A percentile compares a stretch with the other conserved stretches of the same genome.
Conservation (phyloP, 139 green algal genomes). For the Micractinium sp. region DNA sequence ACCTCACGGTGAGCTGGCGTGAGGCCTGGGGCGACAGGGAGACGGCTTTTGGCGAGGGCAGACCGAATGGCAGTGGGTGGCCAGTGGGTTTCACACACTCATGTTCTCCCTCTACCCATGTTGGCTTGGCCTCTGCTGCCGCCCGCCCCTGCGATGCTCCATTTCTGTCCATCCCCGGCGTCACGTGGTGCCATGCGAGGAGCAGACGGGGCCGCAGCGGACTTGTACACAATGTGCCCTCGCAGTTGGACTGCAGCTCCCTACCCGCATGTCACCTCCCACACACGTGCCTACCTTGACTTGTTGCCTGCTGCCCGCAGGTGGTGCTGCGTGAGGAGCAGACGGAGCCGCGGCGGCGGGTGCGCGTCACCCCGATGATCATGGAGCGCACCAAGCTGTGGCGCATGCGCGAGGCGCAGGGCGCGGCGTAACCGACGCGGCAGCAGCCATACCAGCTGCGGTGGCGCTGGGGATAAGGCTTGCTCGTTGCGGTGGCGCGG, state of each 20-base stretch:
- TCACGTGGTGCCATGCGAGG: slow-evolving; percentile 26
- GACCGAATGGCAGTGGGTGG: too few species aligned
- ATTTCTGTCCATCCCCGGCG: too few species aligned
- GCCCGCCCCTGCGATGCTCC: too few species aligned
- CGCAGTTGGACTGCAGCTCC: too few species aligned
- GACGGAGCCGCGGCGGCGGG: slow-evolving; percentile 3
- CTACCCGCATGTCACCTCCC: too few species aligned
- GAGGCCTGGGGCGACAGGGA: too few species aligned
- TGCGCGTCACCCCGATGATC: slow-evolving; percentile 41
- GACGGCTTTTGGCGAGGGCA: too few species aligned
- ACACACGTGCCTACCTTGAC: not conserved
- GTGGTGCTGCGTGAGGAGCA: slow-evolving; percentile 37
- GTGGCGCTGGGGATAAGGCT: too few species aligned
- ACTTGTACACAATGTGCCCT: too few species aligned
- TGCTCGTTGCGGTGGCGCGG: too few species aligned
- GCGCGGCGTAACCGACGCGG: not conserved
- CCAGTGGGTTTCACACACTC: too few species aligned
- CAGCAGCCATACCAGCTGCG: not conserved
- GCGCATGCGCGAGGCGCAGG: not conserved
- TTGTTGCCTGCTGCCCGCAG: not conserved
- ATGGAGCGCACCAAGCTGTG: slow-evolving; percentile 31
- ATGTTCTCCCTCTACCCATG: too few species aligned
- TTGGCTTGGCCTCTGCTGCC: not conserved
- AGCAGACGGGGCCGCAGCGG: slow-evolving; percentile 12
- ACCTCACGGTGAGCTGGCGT: slow-evolving; percentile 54